Percentiles rank a stretch among this genome's conserved stretches.
phyloP scores from a whole-genome alignment of 805 yeast genomes.

The Barnettozyma vustinii region DNA sequence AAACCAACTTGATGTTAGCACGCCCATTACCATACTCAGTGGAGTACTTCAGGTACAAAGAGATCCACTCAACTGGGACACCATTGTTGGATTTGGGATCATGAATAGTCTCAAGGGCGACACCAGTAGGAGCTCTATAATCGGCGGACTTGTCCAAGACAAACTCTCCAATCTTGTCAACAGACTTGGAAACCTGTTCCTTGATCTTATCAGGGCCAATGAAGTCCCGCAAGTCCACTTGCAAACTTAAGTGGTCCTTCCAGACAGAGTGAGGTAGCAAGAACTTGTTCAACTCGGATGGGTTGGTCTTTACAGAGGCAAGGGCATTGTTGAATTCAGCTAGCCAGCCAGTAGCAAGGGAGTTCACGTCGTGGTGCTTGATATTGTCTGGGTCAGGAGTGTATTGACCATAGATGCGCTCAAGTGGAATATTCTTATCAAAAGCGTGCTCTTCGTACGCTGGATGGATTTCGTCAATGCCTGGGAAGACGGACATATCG shows the following conservation, averaged over 20 bases:
- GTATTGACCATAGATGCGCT: conserved; percentile 25
- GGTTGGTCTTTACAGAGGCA: conserved; percentile 7
- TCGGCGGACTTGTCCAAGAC: conserved; percentile 28
- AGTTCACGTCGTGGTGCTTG: conserved; percentile 21
- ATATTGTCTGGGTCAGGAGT: conserved; percentile 26
- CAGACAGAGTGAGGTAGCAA: conserved; percentile 28
- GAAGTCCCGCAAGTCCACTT: conserved; percentile 30
- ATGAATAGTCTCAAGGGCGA: conserved; percentile 25
- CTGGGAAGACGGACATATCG: conserved; percentile 18
- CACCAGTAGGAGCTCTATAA: conserved; percentile 27
- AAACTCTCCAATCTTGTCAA: conserved; percentile 24
- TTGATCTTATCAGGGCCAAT: conserved; percentile 28
- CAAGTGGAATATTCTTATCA: conserved; percentile 25
- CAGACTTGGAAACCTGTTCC: conserved; percentile 9
- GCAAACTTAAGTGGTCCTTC: conserved; percentile 34
- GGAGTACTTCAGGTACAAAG: conserved; percentile 27
- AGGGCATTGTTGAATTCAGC: conserved; percentile 26
- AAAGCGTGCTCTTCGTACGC: conserved; percentile 19
- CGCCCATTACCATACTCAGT: conserved; percentile 31
- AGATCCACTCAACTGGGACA: conserved; percentile 34
- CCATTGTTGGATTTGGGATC: conserved; percentile 21
- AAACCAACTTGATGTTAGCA: conserved; percentile 29
- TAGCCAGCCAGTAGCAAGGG: conserved; percentile 28
- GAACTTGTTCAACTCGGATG: conserved; percentile 20
- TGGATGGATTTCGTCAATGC: conserved; percentile 23